These are phyloP conservation scores for Metahyphopichia silvanorum DNA, from an alignment of 805 yeast genomes.

Conservation along the genomic window DNA sequence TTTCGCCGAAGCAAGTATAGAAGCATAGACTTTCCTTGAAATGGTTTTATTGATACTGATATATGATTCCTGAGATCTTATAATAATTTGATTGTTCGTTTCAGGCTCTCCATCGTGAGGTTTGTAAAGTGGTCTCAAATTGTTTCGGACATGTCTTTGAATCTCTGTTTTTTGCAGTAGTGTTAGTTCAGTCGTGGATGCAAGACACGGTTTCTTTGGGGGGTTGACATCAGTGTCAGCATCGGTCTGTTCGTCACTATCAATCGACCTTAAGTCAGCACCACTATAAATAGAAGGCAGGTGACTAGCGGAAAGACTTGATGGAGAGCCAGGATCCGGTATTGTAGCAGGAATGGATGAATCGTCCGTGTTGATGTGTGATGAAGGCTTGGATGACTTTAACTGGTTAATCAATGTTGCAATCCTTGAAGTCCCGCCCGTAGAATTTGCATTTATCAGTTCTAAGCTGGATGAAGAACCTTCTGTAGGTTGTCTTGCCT, in stretches of 20 bases:
- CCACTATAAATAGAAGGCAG: conserved; percentile 3
- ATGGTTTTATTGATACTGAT: conserved; percentile 61
- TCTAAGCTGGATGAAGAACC: background rate
- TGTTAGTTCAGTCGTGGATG: conserved; percentile 14
- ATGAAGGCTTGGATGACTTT: background rate
- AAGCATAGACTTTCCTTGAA: conserved; percentile 55
- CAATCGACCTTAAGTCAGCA: background rate
- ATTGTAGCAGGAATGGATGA: background rate
- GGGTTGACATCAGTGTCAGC: background rate
- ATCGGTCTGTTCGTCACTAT: conserved; percentile 2
- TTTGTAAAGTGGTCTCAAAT: conserved; percentile 47
- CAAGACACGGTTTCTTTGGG: background rate
- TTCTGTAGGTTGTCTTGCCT: conserved; percentile 2
- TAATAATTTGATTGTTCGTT: conserved; percentile 23
- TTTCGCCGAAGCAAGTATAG: conserved; percentile 14
- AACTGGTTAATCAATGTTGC: conserved; percentile 21
- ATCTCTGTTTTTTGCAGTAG: conserved; percentile 51
- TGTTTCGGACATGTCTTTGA: conserved; percentile 54
- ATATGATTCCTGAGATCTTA: conserved; percentile 39
- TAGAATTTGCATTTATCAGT: background rate
- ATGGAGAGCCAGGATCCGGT: conserved; percentile 1
- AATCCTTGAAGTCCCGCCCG: conserved; percentile 11
- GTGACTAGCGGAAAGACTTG: conserved; percentile 3
- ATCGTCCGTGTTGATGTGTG: background rate
- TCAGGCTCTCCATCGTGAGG: conserved; percentile 19